A percentile compares a stretch with the other conserved stretches of the same genome.
Conservation (phyloP, 2,329 filamentous ascomycete species). For the Epichloe gansuensis region DNA sequence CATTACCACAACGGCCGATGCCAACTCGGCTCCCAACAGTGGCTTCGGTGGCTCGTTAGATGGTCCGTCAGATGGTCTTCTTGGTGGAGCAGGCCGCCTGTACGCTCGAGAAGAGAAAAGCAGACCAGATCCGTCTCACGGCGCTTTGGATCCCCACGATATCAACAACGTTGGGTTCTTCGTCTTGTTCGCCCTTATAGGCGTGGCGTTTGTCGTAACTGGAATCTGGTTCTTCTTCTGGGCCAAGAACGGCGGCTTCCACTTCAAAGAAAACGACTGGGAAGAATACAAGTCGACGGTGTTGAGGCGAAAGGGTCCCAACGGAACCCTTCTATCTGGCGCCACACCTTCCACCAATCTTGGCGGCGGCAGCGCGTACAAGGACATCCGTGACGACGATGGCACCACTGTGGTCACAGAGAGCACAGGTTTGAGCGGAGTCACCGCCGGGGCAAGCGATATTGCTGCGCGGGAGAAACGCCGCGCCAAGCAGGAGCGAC, state of each 20-base stretch:
- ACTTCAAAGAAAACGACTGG: constrained; percentile 80
- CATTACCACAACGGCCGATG: constrained; percentile 13
- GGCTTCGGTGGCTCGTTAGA: constrained; percentile 1
- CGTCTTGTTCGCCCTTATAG: constrained; percentile 74
- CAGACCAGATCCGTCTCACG: constrained; percentile 28
- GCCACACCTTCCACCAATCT: constrained; percentile 73
- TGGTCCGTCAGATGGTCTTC: constrained; percentile 25
- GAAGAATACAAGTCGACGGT: constrained; percentile 98
- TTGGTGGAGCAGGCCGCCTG: constrained; percentile 29
- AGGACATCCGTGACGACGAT: constrained; percentile 49
- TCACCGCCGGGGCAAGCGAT: constrained; percentile 46
- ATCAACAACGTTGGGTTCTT: constrained; percentile 65
- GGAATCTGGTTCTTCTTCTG: constrained; percentile 98
- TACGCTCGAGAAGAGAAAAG: constrained; percentile 21
- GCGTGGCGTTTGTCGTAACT: constrained; percentile 58
- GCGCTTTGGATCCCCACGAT: constrained; percentile 39
- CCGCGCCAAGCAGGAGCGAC: constrained; percentile 39
- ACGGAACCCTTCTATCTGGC: constrained; percentile 73
- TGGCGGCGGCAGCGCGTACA: constrained; percentile 78
- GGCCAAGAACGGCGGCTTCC: constrained; percentile 91
- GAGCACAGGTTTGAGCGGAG: constrained; percentile 35
- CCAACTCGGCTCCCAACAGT: constrained; percentile 9
- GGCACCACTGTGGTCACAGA: constrained; percentile 34
- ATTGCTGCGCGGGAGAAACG: constrained; percentile 42
- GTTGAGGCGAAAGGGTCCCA: constrained; percentile 73